Evolutionary conservation across 495 filamentous ascomycete species (phyloP).

Genomic region (Acidiella bohemica): DNA sequence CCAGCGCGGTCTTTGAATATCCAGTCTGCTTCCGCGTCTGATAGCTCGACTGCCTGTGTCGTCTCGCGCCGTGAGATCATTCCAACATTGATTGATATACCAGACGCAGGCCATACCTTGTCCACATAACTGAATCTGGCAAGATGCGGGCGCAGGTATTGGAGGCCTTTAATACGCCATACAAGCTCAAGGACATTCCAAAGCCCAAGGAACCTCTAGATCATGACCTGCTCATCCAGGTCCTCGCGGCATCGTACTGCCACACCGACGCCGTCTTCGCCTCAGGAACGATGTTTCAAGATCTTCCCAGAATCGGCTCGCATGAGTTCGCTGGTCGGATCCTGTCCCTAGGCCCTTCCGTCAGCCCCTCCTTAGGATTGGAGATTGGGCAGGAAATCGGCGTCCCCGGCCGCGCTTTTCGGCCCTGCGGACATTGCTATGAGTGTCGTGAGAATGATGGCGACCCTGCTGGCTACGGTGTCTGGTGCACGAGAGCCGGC

Average conservation of each 20-base stretch:
- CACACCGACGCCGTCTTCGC: constrained; percentile 45
- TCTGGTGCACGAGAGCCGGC: constrained; percentile 23
- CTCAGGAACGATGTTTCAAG: constrained; percentile 28
- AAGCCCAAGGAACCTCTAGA: constrained; percentile 33
- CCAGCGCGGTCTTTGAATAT: too few relatives aligned
- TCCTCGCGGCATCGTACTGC: constrained; percentile 43
- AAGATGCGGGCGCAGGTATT: constrained; percentile 18
- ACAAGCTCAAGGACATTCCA: constrained; percentile 35
- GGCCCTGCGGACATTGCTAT: constrained; percentile 35
- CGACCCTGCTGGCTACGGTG: constrained; percentile 34
- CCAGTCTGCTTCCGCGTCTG: too few relatives aligned
- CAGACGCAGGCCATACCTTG: too few relatives aligned
- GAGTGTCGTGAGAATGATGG: constrained; percentile 33
- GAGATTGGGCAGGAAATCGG: constrained; percentile 34
- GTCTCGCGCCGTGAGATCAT: too few relatives aligned
- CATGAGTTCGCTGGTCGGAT: constrained; percentile 47
- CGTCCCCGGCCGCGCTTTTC: constrained; percentile 34
- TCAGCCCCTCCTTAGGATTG: constrained; percentile 27
- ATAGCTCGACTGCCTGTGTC: too few relatives aligned
- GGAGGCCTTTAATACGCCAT: constrained; percentile 36
- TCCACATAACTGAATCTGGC: too few relatives aligned
- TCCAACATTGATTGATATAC: too few relatives aligned
- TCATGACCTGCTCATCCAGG: constrained; percentile 42
- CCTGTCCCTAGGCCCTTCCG: constrained; percentile 27
- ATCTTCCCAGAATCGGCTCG: constrained; percentile 32